These are phyloP conservation scores for Seminavis robusta DNA, from an alignment of 108 stramenopile genomes.

Conservation along the genomic window DNA sequence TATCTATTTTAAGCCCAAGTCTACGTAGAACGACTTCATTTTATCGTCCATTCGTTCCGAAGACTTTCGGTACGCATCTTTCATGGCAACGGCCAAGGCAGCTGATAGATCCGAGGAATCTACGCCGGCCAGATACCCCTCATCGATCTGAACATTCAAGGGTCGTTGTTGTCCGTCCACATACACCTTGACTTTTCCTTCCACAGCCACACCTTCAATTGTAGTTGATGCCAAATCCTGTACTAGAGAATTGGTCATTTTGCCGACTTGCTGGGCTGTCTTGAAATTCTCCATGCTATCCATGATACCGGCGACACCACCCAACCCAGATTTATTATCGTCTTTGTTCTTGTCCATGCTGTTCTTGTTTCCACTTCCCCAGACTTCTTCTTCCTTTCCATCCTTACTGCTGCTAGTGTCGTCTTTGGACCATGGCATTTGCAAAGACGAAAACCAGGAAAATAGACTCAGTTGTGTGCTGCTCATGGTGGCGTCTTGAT, in stretches of 20 bases:
- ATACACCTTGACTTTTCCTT: constrained; percentile 48
- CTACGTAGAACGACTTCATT: constrained; percentile 34
- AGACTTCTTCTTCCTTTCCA: not conserved
- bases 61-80: constrained; percentile 44
- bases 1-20: constrained; percentile 33
- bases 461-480: not conserved
- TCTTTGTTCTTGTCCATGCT: not conserved
- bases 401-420: too few species aligned
- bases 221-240: constrained; percentile 30
- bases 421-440: too few species aligned
- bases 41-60: constrained; percentile 38
- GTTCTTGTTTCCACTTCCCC: not conserved
- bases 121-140: constrained; percentile 19
- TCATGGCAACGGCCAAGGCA: constrained; percentile 32
- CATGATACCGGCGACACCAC: constrained; percentile 28
- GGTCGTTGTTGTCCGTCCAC: constrained; percentile 42
- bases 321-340: not conserved
- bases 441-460: constrained; percentile 4
- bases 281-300: constrained; percentile 41
- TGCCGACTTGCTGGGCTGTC: constrained; percentile 27
- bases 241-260: constrained; percentile 19
- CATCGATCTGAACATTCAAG: constrained; percentile 31
- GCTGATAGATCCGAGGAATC: constrained; percentile 10
- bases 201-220: constrained; percentile 35
- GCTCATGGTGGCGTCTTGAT: too few species aligned